A percentile compares a stretch with the other conserved stretches of the same genome.
phyloP scores from a whole-genome alignment of 345 rosid species.

The Eucalyptus fibrosa region DNA sequence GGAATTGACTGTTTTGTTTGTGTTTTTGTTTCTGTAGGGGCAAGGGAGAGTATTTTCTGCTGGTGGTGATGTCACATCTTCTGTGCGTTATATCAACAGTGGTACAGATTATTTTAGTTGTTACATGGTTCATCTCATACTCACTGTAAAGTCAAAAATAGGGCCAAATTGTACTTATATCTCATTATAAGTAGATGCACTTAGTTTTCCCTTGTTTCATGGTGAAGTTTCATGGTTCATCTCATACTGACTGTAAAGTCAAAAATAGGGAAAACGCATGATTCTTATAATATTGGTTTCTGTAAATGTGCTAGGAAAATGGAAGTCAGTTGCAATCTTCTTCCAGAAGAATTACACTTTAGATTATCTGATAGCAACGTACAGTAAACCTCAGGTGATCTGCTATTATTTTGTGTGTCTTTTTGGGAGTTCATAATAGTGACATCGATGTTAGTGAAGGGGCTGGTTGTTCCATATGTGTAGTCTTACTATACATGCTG shows the following conservation, averaged over 20 bases:
- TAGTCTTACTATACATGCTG: background rate
- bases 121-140: background rate
- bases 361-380: slow-evolving; percentile 62
- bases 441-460: background rate
- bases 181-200: background rate
- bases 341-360: slow-evolving; percentile 38
- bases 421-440: background rate
- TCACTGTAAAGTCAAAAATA: background rate
- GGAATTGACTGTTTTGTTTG: background rate
- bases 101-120: background rate
- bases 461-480: no score
- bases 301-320: slow-evolving; percentile 17
- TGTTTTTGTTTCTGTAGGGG: slow-evolving; percentile 18
- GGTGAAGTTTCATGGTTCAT: background rate
- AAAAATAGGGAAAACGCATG: background rate
- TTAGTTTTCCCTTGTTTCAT: background rate
- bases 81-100: slow-evolving; percentile 3
- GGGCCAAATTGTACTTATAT: background rate
- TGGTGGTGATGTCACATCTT: no score
- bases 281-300: background rate
- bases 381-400: slow-evolving; percentile 55
- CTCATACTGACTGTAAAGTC: no score
- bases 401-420: background rate
- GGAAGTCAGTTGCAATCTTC: slow-evolving; percentile 43
- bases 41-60: slow-evolving; percentile 11